Evolutionary conservation across 768 basidiomycete genomes (phyloP), one percentile per base, ranked within the genome.

Genomic region (Coprinopsis sp.): DNA sequence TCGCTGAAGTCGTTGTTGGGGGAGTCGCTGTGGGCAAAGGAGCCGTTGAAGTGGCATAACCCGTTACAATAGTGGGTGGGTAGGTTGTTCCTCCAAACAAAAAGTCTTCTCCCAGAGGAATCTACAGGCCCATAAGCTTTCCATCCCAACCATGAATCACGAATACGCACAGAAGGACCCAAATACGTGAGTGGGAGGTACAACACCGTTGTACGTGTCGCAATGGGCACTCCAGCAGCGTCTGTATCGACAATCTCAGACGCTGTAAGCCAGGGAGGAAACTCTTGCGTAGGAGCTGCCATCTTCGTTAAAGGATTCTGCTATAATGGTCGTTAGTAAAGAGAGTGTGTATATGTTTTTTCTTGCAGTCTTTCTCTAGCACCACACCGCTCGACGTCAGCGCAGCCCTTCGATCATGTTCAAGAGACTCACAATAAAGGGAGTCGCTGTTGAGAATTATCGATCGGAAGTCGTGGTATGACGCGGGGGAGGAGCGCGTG

Each of bases 111-210:
- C 79, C 83, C 24, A 91, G 68, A 24, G 89, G 89, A 54, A 91
- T 88, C 87, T 90, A 44, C 4, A 52, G 16, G 8, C 38, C 3
- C 12, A 51, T 1, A 58, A 41, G 33, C 34, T n/a, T 25, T 29
- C 16, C 21, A 36, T 28, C 28, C 14, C 31, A 16, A 46, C 44
- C 18, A 21, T 44, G 46, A 22, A 34, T 28, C 12, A 37, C 23
- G 16, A 41, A 14, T 6, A 77, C 87, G 77, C 59, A 90, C 87
- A 62, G 82, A 82, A 44, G 89, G 87, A 24, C 89, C 89, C 54
- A 77, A 88, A 64, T 91, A 91, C 0, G 88, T 90, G 54, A 89
- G 66, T 31, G 89, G 85, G 40, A 90, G 59, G 54, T 73, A 78
- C 22, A 87, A 55, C 8, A 84, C 66, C 25, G 66, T 71, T 21